Evolutionary conservation across 805 yeast genomes (phyloP), one percentile per base, ranked within the genome.

Genomic region (Nakazawaea siamensis): DNA sequence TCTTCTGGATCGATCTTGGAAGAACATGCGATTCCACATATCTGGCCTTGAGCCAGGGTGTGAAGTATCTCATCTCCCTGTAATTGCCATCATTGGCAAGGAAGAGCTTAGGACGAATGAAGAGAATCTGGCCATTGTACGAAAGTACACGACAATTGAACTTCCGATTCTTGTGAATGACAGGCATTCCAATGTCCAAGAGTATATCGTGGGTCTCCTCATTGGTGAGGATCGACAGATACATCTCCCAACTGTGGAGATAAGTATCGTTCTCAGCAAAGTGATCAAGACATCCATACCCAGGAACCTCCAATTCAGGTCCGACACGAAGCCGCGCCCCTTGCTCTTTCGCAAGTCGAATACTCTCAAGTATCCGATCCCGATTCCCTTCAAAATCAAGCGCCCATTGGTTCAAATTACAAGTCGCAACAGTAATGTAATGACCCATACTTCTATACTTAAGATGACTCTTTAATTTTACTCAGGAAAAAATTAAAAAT

Each of bases 341-440:
- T 41, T 61, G 68, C 19, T 58, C 55, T 50, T 88, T 92, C 35
- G 99, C 95, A 34, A 71, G 65, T 16, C 51, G 54, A 49, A 92
- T 90, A 37, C 94, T 80, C 50, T 80, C 80, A 17, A 92, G 49
- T 43, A 92, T 90, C 38, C 99, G 68, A 51, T 88, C 95, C 35
- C 96, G 69, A 58, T 92, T 92, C 4, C 98, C 99, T 56, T 90
- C 97, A 56, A 86, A 92, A 55, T 92, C 99, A 36, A 92, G 66
- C 0, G 98, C 96, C 99, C 99, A 92, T 70, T 92, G 99, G 62
- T 92, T 92, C 44, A 92, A 68, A 49, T 88, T 86, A 59, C 97
- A 90, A 1, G 97, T 88, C 1, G 97, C 88, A 24, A 90, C 64
- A 0, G 97, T 90, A 31, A 88, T 77, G 38, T 81, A 69, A 36